These are phyloP conservation scores for Lachnellula suecica DNA, from an alignment of 2,329 filamentous ascomycete genomes.

Conservation along the genomic window DNA sequence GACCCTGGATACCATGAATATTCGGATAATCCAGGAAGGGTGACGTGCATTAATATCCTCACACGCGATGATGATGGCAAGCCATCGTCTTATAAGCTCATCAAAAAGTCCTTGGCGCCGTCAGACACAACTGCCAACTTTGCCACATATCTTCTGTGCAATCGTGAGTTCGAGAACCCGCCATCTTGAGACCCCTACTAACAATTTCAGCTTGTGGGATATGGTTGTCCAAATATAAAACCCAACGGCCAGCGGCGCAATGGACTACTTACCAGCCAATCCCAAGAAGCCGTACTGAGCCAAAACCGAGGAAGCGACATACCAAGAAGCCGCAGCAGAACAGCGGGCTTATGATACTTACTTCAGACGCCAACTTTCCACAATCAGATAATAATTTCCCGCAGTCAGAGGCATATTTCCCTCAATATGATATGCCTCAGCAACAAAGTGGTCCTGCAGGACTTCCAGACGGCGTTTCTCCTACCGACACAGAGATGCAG, in stretches of 20 bases:
- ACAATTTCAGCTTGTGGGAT: constrained; percentile 72
- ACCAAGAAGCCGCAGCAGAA: constrained; percentile 19
- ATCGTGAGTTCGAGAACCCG: constrained; percentile 58
- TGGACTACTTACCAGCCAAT: constrained; percentile 56
- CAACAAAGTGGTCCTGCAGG: constrained; percentile 20
- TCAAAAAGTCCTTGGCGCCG: constrained; percentile 69
- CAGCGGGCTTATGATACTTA: constrained; percentile 4
- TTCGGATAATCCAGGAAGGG: constrained; percentile 69
- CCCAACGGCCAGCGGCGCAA: constrained; percentile 77
- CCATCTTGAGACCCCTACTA: constrained; percentile 26
- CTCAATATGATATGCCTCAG: constrained; percentile 25
- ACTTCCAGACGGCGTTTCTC: constrained; percentile 12
- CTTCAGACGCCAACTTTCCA: constrained; percentile 24
- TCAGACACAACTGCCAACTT: constrained; percentile 67
- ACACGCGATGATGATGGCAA: constrained; percentile 62
- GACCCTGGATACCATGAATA: constrained; percentile 69
- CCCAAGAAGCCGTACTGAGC: constrained; percentile 38
- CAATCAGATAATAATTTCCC: constrained; percentile 55
- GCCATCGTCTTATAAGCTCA: constrained; percentile 67
- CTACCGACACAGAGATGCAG: constrained; percentile 2
- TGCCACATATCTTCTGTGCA: constrained; percentile 78
- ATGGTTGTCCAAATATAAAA: constrained; percentile 87
- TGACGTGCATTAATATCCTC: constrained; percentile 72
- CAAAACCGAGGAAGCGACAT: constrained; percentile 40
- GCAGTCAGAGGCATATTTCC: constrained; percentile 40